Percentiles rank a stretch among this genome's conserved stretches.
Evolutionary conservation across 1,139 yeast genomes (phyloP).

Genomic region (Pichia sp.): DNA sequence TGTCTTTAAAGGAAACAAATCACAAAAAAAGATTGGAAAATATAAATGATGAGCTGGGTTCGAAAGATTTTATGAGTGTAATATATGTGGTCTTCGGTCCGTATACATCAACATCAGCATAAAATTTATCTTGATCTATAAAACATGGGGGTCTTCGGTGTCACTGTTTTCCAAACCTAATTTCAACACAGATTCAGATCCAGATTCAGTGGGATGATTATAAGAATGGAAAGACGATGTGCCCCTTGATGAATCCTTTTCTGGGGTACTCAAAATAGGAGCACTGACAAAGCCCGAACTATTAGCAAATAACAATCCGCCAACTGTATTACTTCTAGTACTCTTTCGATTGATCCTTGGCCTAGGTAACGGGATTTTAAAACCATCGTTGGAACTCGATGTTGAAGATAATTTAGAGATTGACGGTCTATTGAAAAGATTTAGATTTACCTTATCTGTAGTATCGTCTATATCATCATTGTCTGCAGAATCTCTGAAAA

Average conservation of each 20-base stretch:
- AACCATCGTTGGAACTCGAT: slow-evolving; percentile 4
- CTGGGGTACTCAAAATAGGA: slow-evolving; percentile 9
- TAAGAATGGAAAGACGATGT: no score
- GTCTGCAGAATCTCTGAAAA: not conserved
- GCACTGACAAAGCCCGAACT: slow-evolving; percentile 6
- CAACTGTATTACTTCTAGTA: slow-evolving; percentile 21
- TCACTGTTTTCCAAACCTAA: no score
- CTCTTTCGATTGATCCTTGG: slow-evolving; percentile 18
- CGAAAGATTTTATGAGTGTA: no score
- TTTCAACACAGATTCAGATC: no score
- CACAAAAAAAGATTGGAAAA: no score
- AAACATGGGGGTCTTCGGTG: no score
- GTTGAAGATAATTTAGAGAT: not conserved
- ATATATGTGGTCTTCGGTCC: no score
- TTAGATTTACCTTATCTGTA: slow-evolving; percentile 1
- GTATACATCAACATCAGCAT: no score
- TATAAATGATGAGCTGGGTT: no score
- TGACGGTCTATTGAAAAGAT: not conserved
- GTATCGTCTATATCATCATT: slow-evolving; percentile 1
- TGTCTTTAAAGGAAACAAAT: no score
- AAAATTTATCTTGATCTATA: no score
- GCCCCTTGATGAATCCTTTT: not conserved
- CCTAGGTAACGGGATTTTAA: slow-evolving; percentile 9
- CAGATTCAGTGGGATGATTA: no score
- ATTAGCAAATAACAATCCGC: slow-evolving; percentile 10